Evolutionary conservation across 169 alveolate genomes (phyloP).

Genomic region (Cryptosporidium ubiquitum): DNA sequence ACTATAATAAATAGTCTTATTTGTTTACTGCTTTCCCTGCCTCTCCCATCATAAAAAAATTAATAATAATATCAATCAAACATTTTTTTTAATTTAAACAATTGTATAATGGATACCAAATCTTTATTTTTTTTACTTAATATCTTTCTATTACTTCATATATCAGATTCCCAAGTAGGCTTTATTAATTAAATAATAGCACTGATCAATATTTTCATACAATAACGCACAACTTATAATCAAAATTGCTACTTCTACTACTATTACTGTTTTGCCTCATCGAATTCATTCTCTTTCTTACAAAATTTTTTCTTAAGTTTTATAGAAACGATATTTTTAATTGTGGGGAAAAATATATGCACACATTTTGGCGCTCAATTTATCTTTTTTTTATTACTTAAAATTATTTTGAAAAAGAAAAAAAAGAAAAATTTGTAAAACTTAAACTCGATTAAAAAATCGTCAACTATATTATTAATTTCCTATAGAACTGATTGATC

Average conservation of each 20-base stretch:
- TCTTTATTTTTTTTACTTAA: too few species aligned
- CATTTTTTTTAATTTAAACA: neutral
- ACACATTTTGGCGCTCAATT: neutral
- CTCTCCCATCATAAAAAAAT: neutral
- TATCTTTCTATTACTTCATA: too few species aligned
- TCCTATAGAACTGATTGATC: neutral
- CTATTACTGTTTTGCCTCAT: too few species aligned
- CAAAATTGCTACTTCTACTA: too few species aligned
- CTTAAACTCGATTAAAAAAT: neutral
- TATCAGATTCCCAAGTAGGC: neutral
- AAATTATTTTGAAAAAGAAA: neutral
- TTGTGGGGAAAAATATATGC: conserved; percentile 2
- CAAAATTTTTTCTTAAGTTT: neutral
- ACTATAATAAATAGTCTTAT: neutral
- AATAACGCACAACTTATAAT: too few species aligned
- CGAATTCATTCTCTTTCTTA: neutral
- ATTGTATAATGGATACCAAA: too few species aligned
- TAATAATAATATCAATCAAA: too few species aligned
- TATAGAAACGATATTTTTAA: too few species aligned
- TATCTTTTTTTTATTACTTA: neutral
- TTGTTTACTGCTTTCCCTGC: neutral
- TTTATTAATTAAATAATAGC: too few species aligned
- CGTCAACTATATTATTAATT: neutral
- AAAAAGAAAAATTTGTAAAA: neutral
- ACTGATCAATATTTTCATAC: neutral